A percentile compares a stretch with the other conserved stretches of the same genome.
Conservation (phyloP, 495 filamentous ascomycete species). For the Thermothielavioides terrestris region DNA sequence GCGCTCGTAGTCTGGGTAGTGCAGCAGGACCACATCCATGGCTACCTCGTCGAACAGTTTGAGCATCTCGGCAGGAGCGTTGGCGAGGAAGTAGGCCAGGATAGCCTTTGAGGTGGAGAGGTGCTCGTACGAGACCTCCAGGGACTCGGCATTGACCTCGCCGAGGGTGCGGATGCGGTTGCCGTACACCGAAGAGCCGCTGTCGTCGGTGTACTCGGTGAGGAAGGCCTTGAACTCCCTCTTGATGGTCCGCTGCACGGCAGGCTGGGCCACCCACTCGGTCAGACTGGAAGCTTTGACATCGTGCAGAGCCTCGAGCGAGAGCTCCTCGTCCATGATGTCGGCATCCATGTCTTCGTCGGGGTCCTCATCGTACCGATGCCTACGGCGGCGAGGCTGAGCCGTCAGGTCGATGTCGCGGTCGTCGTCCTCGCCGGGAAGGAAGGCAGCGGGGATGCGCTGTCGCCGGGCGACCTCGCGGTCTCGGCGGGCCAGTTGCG, state of each 20-base stretch:
- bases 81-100: slow-evolving; percentile 94
- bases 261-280: slow-evolving; percentile 87
- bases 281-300: slow-evolving; percentile 88
- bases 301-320: slow-evolving; percentile 83
- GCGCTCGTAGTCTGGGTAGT: slow-evolving; percentile 95
- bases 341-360: slow-evolving; percentile 88
- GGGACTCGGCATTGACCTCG: slow-evolving; percentile 90
- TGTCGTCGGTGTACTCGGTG: slow-evolving; percentile 86
- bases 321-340: slow-evolving; percentile 89
- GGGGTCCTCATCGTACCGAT: slow-evolving; percentile 86
- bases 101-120: slow-evolving; percentile 84
- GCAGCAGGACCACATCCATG: slow-evolving; percentile 86
- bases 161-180: slow-evolving; percentile 86
- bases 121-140: slow-evolving; percentile 95
- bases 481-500: slow-evolving; percentile 74
- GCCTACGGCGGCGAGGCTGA: slow-evolving; percentile 69
- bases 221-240: slow-evolving; percentile 96
- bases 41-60: slow-evolving; percentile 96
- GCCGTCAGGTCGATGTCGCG: slow-evolving; percentile 71
- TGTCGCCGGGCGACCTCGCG: slow-evolving; percentile 65
- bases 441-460: slow-evolving; percentile 72
- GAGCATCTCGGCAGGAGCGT: slow-evolving; percentile 85
- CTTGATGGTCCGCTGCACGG: slow-evolving; percentile 87
- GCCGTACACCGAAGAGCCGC: slow-evolving; percentile 86
- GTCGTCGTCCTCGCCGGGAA: slow-evolving; percentile 85